These are phyloP conservation scores for Oryza officinalis DNA, from an alignment of 176 grass and related monocot species.

Conservation along the genomic window DNA sequence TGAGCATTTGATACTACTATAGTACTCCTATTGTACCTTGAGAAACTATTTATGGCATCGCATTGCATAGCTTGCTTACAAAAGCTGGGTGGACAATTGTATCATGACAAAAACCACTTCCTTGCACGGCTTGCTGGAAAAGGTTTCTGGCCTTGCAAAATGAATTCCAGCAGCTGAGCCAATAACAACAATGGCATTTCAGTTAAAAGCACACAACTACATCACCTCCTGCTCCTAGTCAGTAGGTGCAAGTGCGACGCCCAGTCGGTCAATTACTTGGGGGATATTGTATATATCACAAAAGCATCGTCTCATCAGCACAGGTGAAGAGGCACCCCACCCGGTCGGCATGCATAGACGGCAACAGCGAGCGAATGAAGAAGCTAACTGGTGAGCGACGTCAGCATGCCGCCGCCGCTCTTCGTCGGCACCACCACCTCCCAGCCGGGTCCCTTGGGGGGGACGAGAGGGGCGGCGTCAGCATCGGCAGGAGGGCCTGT, in stretches of 20 bases:
- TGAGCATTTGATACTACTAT: not conserved
- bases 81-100: not conserved
- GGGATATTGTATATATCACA: not conserved
- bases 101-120: not conserved
- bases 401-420: slow-evolving; percentile 69
- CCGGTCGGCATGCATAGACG: not conserved
- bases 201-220: not conserved
- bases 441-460: slow-evolving; percentile 86
- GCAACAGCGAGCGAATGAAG: not conserved
- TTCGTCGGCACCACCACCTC: slow-evolving; percentile 82
- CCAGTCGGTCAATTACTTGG: slow-evolving; percentile 4
- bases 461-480: slow-evolving; percentile 22
- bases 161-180: not conserved
- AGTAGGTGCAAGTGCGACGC: slow-evolving; percentile 1
- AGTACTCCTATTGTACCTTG: too few species aligned
- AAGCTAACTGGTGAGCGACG: slow-evolving; percentile 61
- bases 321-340: not conserved
- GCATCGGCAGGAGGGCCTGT: not conserved
- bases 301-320: slow-evolving; percentile 14
- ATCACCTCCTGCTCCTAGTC: slow-evolving; percentile 22
- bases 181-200: not conserved
- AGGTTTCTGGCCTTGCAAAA: not conserved
- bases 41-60: not conserved
- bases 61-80: not conserved
- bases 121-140: slow-evolving; percentile 1